A percentile compares a stretch with the other conserved stretches of the same genome.
phyloP scores from a whole-genome alignment of 306 rosid species.

The Castanea mollissima region DNA sequence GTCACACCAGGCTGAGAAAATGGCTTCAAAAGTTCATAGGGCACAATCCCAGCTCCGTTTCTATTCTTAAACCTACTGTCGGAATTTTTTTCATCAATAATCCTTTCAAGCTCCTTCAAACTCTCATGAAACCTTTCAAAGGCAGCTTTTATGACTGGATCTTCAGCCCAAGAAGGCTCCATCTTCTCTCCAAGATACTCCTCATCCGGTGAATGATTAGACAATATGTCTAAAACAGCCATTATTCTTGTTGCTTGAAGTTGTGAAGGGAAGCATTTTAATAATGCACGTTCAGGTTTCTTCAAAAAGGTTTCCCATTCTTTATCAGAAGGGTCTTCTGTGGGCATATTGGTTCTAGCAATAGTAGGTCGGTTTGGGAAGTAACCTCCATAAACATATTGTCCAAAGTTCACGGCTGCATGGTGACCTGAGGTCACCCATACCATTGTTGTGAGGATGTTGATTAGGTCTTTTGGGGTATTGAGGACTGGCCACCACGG shows the following conservation, averaged over 20 bases:
- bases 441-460: constrained; percentile 44
- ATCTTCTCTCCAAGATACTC: constrained; percentile 65
- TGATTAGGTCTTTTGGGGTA: constrained; percentile 54
- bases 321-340: constrained; percentile 47
- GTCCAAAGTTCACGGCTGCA: constrained; percentile 82
- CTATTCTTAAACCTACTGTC: constrained; percentile 50
- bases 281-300: constrained; percentile 52
- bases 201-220: constrained; percentile 80
- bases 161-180: constrained; percentile 63
- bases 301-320: constrained; percentile 36
- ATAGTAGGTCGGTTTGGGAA: constrained; percentile 74
- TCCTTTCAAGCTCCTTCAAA: constrained; percentile 42
- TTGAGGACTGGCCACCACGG: constrained; percentile 75
- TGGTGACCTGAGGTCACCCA: constrained; percentile 82
- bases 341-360: constrained; percentile 59
- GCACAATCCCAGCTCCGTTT: constrained; percentile 68
- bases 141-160: constrained; percentile 52
- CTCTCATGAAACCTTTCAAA: constrained; percentile 55
- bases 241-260: constrained; percentile 60
- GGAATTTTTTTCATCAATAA: constrained; percentile 59
- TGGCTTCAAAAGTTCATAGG: constrained; percentile 81
- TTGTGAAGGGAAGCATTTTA: constrained; percentile 66
- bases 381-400: constrained; percentile 59
- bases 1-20: constrained; percentile 70
- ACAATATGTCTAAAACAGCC: constrained; percentile 65